These are phyloP conservation scores for Cicer cuneatum DNA, from an alignment of 306 rosid genomes.

Conservation along the genomic window DNA sequence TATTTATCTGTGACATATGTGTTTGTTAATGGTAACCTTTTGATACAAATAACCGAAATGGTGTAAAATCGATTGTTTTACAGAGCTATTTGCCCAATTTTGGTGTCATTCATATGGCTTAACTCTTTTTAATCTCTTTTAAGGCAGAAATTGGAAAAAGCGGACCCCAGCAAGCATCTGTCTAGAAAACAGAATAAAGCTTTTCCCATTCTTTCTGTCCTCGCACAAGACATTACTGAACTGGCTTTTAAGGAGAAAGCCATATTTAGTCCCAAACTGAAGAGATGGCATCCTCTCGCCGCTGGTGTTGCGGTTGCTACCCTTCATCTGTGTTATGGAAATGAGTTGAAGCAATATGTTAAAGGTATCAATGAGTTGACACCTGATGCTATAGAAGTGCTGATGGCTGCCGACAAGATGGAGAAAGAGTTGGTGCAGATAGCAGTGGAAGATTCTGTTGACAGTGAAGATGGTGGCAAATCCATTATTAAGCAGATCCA, in stretches of 20 bases:
- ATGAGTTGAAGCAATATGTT: conserved; percentile 77
- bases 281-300: conserved; percentile 90
- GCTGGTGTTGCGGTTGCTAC: conserved; percentile 89
- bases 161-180: conserved; percentile 55
- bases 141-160: conserved; percentile 74
- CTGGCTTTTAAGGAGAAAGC: conserved; percentile 78
- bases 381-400: conserved; percentile 78
- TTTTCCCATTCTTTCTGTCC: conserved; percentile 63
- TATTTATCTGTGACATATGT: conserved; percentile 35
- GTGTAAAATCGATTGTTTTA: conserved; percentile 22
- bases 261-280: conserved; percentile 76
- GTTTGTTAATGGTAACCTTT: conserved; percentile 33
- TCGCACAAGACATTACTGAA: conserved; percentile 72
- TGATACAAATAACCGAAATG: conserved; percentile 27
- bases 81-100: conserved; percentile 19
- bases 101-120: conserved; percentile 40
- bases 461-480: conserved; percentile 98
- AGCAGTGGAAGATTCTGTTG: conserved; percentile 88
- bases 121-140: conserved; percentile 52
- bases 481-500: conserved; percentile 93
- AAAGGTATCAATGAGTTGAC: conserved; percentile 69
- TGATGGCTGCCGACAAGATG: conserved; percentile 87
- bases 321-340: conserved; percentile 85
- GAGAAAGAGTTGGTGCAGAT: conserved; percentile 97
- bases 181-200: conserved; percentile 65